Evolutionary conservation across 2,329 filamentous ascomycete species (phyloP).

Genomic region (Emergomyces pasteurianus): DNA sequence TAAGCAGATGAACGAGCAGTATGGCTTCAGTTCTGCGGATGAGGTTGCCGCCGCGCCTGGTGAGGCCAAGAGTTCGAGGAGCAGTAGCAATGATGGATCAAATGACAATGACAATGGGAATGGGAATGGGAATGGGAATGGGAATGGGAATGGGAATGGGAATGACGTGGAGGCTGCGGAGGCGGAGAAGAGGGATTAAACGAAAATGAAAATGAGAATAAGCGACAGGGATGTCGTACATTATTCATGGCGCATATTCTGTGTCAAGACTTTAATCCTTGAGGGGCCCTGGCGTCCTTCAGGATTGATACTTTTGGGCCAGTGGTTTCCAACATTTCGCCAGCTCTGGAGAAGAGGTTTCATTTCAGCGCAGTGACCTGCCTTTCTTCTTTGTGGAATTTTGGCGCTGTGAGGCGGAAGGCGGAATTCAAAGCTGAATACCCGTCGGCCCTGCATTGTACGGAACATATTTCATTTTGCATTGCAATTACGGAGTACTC

Average conservation of each 20-base stretch:
- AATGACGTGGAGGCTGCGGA: neutral
- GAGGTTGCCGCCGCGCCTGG: neutral
- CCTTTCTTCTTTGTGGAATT: no score
- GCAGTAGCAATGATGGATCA: neutral
- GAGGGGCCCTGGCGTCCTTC: no score
- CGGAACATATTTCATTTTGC: neutral
- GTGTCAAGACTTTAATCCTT: no score
- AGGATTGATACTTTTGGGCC: no score
- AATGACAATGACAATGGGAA: neutral
- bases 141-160: neutral
- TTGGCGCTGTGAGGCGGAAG: no score
- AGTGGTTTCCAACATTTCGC: no score
- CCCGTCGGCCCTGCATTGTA: neutral
- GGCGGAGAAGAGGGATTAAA: neutral
- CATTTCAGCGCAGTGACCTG: no score
- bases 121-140: no score
- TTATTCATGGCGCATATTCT: no score
- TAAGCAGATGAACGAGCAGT: constrained; percentile 11
- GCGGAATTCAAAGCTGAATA: neutral
- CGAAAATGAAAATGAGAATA: neutral
- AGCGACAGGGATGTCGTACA: neutral
- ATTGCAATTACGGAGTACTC: no score
- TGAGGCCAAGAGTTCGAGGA: neutral
- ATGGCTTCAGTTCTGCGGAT: constrained; percentile 3
- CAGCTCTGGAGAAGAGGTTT: no score